Evolutionary conservation across 768 basidiomycete genomes (phyloP).

Genomic region (Psilocybe tampanensis): DNA sequence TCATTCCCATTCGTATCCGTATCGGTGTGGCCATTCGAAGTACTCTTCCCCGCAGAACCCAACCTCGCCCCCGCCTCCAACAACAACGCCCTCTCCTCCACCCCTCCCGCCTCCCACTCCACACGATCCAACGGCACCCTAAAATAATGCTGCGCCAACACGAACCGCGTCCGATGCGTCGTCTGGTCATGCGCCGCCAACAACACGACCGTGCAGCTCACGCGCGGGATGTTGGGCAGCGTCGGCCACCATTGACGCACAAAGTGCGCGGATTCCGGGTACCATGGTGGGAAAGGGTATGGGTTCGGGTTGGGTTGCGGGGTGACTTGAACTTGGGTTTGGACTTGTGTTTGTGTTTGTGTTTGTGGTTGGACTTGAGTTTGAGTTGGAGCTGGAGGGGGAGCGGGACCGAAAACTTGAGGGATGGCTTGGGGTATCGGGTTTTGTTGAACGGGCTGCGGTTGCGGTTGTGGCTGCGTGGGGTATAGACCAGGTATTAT

Average conservation of each 20-base stretch:
- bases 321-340: neutral
- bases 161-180: slow-evolving; percentile 61
- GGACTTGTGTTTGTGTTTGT: slow-evolving; percentile 10
- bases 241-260: slow-evolving; percentile 85
- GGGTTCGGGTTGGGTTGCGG: slow-evolving; percentile 46
- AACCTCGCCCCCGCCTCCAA: neutral
- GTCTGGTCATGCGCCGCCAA: slow-evolving; percentile 63
- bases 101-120: slow-evolving; percentile 29
- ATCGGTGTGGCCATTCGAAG: no score
- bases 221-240: slow-evolving; percentile 59
- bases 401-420: no score
- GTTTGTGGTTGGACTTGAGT: neutral
- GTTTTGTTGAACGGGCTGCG: neutral
- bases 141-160: slow-evolving; percentile 78
- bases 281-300: slow-evolving; percentile 69
- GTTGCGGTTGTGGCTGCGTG: neutral
- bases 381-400: neutral
- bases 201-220: slow-evolving; percentile 74
- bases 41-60: neutral
- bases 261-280: slow-evolving; percentile 74
- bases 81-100: slow-evolving; percentile 11
- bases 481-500: no score
- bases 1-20: no score
- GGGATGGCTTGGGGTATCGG: no score
- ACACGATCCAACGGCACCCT: slow-evolving; percentile 55